A percentile compares a stretch with the other conserved stretches of the same genome.
Evolutionary conservation across 805 yeast species (phyloP).

Genomic region (Barnettozyma sp.): DNA sequence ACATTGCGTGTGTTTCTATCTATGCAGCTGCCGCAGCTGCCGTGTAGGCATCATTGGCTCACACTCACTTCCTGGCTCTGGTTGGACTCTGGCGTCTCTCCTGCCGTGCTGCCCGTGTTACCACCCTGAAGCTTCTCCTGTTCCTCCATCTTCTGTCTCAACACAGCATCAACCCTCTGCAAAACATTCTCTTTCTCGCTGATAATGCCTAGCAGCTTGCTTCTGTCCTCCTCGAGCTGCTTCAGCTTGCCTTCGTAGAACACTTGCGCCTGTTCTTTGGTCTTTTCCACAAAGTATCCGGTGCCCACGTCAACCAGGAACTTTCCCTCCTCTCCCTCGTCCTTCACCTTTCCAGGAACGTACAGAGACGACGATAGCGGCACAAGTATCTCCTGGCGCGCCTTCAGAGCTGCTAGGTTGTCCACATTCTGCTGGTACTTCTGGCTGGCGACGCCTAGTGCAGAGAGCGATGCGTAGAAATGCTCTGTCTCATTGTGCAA

Average conservation of each 20-base stretch:
- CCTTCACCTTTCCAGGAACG: slow-evolving; percentile 70
- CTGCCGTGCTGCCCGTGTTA: too few relatives aligned
- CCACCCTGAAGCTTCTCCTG: slow-evolving; percentile 10
- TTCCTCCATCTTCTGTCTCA: slow-evolving; percentile 30
- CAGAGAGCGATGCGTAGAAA: slow-evolving; percentile 74
- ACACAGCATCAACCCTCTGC: slow-evolving; percentile 51
- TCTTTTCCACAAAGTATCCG: slow-evolving; percentile 87
- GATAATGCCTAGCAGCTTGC: slow-evolving; percentile 67
- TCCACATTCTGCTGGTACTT: slow-evolving; percentile 54
- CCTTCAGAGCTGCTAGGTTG: slow-evolving; percentile 58
- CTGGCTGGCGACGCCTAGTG: slow-evolving; percentile 60
- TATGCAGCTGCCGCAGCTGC: too few relatives aligned
- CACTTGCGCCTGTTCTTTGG: slow-evolving; percentile 52
- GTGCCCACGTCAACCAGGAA: slow-evolving; percentile 94
- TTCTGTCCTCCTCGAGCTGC: slow-evolving; percentile 66
- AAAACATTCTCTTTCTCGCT: slow-evolving; percentile 63
- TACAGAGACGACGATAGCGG: slow-evolving; percentile 88
- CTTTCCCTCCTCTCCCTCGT: slow-evolving; percentile 40
- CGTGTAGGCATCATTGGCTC: too few relatives aligned
- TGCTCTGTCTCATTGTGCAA: slow-evolving; percentile 83
- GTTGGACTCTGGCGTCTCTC: too few relatives aligned
- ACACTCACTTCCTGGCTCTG: too few relatives aligned
- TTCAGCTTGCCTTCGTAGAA: slow-evolving; percentile 70
- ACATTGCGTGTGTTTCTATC: neutral
- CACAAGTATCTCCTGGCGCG: slow-evolving; percentile 56